Evolutionary conservation across 306 rosid species (phyloP).

Genomic region (Castanea sativa): DNA sequence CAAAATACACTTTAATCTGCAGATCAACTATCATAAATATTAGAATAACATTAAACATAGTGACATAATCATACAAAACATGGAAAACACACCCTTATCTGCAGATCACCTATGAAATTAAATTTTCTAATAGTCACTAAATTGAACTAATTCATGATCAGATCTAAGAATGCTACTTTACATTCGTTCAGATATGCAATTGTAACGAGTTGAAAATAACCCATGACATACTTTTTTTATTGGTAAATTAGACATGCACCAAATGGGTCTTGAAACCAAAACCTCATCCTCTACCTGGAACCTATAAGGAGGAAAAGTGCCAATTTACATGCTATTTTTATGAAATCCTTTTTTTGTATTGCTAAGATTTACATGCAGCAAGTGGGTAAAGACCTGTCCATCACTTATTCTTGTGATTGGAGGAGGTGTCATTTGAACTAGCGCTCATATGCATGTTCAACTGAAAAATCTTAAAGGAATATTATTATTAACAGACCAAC

Average conservation of each 20-base stretch:
- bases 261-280: too few species aligned
- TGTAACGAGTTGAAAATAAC: not conserved
- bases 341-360: too few species aligned
- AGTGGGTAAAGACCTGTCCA: too few species aligned
- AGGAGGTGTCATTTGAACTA: too few species aligned
- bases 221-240: not conserved
- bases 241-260: too few species aligned
- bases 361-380: too few species aligned
- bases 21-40: not conserved
- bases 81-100: not conserved
- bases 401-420: too few species aligned
- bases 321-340: too few species aligned
- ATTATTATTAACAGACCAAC: not conserved
- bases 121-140: not conserved
- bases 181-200: not conserved
- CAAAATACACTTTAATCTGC: not conserved
- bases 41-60: not conserved
- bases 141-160: not conserved
- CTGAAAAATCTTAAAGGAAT: not conserved
- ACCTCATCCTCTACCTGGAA: too few species aligned
- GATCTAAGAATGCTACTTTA: not conserved
- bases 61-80: not conserved
- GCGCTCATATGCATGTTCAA: not conserved
- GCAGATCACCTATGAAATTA: not conserved
- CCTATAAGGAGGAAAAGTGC: too few species aligned